Conservation (phyloP, 2,329 filamentous ascomycete genomes). For the Pseudocercospora crystallina region DNA sequence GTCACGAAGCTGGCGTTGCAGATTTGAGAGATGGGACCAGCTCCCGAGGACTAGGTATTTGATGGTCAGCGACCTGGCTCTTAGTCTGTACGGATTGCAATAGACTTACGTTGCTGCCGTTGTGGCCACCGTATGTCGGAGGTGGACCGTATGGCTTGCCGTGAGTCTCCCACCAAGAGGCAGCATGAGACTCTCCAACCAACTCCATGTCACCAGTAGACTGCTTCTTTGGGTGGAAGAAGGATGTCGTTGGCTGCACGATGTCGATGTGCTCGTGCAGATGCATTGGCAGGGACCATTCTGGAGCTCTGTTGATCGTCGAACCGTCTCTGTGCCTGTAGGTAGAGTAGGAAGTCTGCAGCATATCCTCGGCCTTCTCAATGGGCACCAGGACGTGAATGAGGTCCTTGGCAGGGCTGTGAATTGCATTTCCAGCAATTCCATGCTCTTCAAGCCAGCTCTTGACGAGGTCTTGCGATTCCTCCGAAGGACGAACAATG, state of each 20-base stretch:
- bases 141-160: conserved; percentile 21
- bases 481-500: conserved; percentile 54
- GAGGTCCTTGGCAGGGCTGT: conserved; percentile 59
- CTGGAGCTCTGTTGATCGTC: conserved; percentile 52
- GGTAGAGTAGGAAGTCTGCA: conserved; percentile 54
- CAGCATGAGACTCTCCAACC: conserved; percentile 19
- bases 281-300: conserved; percentile 59
- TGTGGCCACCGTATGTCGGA: conserved; percentile 2
- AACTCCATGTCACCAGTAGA: conserved; percentile 8
- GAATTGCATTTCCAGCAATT: conserved; percentile 40
- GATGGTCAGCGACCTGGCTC: not conserved
- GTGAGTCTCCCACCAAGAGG: conserved; percentile 18
- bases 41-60: conserved; percentile 1
- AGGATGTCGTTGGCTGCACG: conserved; percentile 62
- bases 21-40: conserved; percentile 32
- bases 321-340: conserved; percentile 56
- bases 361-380: conserved; percentile 51
- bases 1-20: conserved; percentile 55
- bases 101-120: conserved; percentile 7
- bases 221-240: conserved; percentile 45
- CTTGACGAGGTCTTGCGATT: conserved; percentile 54
- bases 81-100: not conserved
- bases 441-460: conserved; percentile 58
- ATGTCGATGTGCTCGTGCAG: conserved; percentile 60
- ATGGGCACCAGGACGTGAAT: conserved; percentile 56